Base-by-base conservation (phyloP, 2,329 filamentous ascomycete species). In the Venturia pyrina region DNA sequence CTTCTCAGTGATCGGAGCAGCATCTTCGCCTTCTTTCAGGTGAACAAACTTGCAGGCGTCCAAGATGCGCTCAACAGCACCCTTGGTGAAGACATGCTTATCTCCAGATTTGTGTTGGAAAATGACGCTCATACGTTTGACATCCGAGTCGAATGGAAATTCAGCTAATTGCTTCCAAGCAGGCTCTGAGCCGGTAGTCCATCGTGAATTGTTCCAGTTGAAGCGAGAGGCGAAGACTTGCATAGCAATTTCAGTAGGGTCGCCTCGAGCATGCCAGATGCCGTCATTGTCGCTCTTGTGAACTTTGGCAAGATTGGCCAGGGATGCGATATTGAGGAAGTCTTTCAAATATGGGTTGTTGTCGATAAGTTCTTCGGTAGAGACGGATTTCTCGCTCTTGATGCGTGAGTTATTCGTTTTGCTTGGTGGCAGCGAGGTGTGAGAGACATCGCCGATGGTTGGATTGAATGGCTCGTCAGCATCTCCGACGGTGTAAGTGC, bases 71-170 rank as follows among this genome's bases (percentile, higher is more conserved):
- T 91, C 88, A 5, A 90, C 88, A 1, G 89, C 89, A 62, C 87
- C 87, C 72, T 88, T 88, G 66, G 85, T 86, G 70, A 86, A 86
- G 60, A 85, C 77, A 17, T 71, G 68, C 69, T 79, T 78, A 65
- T 78, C 75, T 32, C 76, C 73, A 1, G 72, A 73, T 8, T 76
- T 72, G 28, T 81, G 74, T 56, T 80, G 71, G 73, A 88, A 89
- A 64, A 90, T 85, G 46, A 89, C 87, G 0, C 87, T 89, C 88
- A 91, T 91, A 70, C 87, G 89, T 78, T 91, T 91, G 68, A 90
- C 83, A 66, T 85, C 85, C 0, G 87, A 90, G 71, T 91, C 88
- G 68, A 91, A 91, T 0, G 87, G 88, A 67, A 88, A 89, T 70
- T 91, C 89, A 1, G 85, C 84, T 32, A 87, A 65, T 37, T 75